Base-by-base conservation (phyloP, 2,329 filamentous ascomycete genomes). In the Corinectria fuckeliana region DNA sequence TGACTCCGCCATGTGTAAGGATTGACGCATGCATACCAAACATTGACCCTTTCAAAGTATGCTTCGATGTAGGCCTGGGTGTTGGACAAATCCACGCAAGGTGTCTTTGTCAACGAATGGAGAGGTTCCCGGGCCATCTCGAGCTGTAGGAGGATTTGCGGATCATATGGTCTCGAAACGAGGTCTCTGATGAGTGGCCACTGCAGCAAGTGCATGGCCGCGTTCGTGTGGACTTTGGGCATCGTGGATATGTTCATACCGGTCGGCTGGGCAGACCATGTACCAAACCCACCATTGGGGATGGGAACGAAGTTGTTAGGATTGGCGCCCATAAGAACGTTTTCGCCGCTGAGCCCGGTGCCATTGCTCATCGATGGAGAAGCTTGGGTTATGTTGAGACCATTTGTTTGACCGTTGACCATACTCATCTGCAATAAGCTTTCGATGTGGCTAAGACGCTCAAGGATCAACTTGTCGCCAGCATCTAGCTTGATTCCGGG, bases 1-100 rank as follows among this genome's bases (percentile, higher is more conserved):
- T 92, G 89, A 60, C 83, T 87, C 39, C 85, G 82, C 91, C 91
- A 95, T 1, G 88, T 91, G 73, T 91, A 91, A 1, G 91, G 91
- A 71, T 93, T 93, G 30, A 95, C 90, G 67, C 90, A 92, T 9
- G 91, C 91, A 69, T 94, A 94, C 89, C 91, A 94, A 3, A 93
- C 83, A 65, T 94, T 94, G 60, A 93, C 91, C 39, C 89, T 83
- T 58, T 90, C 88, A 70, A 94, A 95, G 74, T 92, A 94, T 1
- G 91, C 88, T 70, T 91, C 87, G 38, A 92, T 89, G 72, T 93
- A 93, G 4, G 87, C 83, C 45, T 87, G 84, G 1, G 88, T 90
- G 71, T 92, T 92, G 42, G 88, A 89, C 41, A 93, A 77, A 72
- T 93, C 90, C 58, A 93, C 82, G 65, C 84, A 86, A 1, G 85